Conservation (phyloP, 2,329 filamentous ascomycete species). For the Penicillium hordei region DNA sequence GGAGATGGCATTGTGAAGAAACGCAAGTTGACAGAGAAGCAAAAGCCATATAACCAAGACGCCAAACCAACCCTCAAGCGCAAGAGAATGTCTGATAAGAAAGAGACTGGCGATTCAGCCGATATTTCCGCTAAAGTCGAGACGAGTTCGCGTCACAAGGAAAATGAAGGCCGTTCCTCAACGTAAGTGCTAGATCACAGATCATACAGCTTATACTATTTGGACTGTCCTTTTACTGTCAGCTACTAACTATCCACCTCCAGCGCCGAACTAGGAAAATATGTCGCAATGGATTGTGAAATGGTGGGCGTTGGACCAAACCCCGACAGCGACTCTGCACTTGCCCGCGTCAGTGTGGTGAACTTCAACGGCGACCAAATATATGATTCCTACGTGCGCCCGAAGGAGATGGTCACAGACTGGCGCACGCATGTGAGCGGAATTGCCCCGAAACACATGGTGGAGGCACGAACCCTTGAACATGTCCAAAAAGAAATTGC, state of each 20-base stretch:
- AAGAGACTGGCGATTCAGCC: slow-evolving; percentile 49
- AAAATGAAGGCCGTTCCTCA: slow-evolving; percentile 63
- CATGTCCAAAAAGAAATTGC: slow-evolving; percentile 74
- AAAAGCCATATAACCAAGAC: slow-evolving; percentile 17
- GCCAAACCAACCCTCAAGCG: slow-evolving; percentile 22
- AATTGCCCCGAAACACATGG: slow-evolving; percentile 72
- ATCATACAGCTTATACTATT: slow-evolving; percentile 15
- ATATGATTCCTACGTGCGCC: slow-evolving; percentile 89
- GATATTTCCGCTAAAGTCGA: slow-evolving; percentile 45
- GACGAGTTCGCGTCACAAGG: slow-evolving; percentile 46
- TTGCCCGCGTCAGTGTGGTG: slow-evolving; percentile 85
- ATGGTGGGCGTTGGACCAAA: slow-evolving; percentile 81
- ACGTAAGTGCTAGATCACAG: slow-evolving; percentile 33
- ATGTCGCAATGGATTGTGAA: slow-evolving; percentile 91
- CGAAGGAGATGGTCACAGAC: slow-evolving; percentile 76
- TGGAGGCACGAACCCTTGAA: slow-evolving; percentile 66
- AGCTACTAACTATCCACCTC: slow-evolving; percentile 30
- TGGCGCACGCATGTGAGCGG: slow-evolving; percentile 88
- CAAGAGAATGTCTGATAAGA: slow-evolving; percentile 35
- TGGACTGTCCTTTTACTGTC: not conserved
- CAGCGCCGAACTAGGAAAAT: slow-evolving; percentile 76
- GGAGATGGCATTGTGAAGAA: slow-evolving; percentile 37
- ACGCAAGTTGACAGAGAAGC: slow-evolving; percentile 31
- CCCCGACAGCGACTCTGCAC: slow-evolving; percentile 67
- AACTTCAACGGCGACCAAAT: slow-evolving; percentile 92